A percentile compares a stretch with the other conserved stretches of the same genome.
These are phyloP conservation scores for Colletotrichum tanaceti DNA, from an alignment of 2,329 filamentous ascomycete genomes.

Conservation along the genomic window DNA sequence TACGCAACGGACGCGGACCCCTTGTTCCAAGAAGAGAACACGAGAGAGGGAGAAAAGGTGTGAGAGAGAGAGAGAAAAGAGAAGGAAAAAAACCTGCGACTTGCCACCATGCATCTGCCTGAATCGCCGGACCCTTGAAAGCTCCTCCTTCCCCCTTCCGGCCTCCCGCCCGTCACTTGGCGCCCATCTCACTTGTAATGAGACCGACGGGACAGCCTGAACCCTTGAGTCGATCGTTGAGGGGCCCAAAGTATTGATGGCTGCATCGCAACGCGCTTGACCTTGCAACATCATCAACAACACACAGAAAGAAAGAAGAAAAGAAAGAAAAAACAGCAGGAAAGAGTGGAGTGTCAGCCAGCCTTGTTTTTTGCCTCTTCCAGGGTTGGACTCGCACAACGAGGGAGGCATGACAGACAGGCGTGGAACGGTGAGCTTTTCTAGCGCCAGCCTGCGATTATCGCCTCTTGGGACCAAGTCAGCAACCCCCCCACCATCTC, in stretches of 20 bases:
- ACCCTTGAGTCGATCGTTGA: constrained; percentile 18
- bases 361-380: constrained; percentile 8
- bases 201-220: constrained; percentile 6
- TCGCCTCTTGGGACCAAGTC: neutral
- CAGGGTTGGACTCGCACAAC: neutral
- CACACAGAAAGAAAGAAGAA: too few relatives aligned
- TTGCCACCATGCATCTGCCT: constrained; percentile 17
- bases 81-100: neutral
- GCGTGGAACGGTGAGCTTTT: neutral
- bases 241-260: neutral
- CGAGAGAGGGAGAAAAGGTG: too few relatives aligned
- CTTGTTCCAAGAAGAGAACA: neutral
- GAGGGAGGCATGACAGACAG: neutral
- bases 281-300: too few relatives aligned
- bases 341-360: neutral
- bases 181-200: constrained; percentile 6
- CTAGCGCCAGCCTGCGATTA: neutral
- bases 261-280: neutral
- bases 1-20: neutral
- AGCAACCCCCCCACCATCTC: neutral
- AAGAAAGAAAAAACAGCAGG: too few relatives aligned
- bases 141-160: neutral
- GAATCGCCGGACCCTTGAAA: constrained; percentile 17
- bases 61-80: too few relatives aligned
- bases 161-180: constrained; percentile 18